A percentile compares a stretch with the other conserved stretches of the same genome.
These are phyloP conservation scores for Melaleuca alternifolia DNA, from an alignment of 345 rosid species.

Conservation along the genomic window DNA sequence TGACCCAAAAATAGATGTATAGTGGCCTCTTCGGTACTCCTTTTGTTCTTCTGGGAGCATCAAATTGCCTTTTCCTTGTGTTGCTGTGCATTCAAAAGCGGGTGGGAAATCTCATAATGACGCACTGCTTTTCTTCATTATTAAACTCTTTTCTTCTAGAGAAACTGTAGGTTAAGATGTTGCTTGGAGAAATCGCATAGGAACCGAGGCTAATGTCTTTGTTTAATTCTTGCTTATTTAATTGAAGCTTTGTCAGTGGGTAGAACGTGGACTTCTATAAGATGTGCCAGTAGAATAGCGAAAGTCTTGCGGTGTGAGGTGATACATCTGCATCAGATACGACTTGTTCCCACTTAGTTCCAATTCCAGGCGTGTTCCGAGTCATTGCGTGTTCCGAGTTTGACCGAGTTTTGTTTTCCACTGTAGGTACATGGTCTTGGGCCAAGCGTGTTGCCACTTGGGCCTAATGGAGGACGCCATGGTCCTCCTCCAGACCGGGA, in stretches of 20 bases:
- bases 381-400: too few relatives aligned
- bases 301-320: background rate
- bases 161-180: background rate
- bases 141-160: background rate
- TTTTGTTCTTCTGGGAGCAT: background rate
- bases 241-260: background rate
- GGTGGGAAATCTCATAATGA: background rate
- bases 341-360: background rate
- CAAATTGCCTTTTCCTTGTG: background rate
- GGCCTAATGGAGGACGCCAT: conserved; percentile 98
- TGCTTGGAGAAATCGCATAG: background rate
- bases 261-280: background rate
- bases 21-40: background rate
- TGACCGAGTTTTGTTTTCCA: background rate
- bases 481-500: conserved; percentile 87
- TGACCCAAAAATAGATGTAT: background rate
- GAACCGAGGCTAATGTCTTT: background rate
- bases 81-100: background rate
- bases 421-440: conserved; percentile 63
- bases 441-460: conserved; percentile 87
- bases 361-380: background rate
- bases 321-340: background rate
- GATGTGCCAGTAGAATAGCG: background rate
- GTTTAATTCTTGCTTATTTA: background rate
- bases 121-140: background rate